These are phyloP conservation scores for Crucihimalaya himalaica DNA, from an alignment of 345 rosid genomes.

Conservation along the genomic window DNA sequence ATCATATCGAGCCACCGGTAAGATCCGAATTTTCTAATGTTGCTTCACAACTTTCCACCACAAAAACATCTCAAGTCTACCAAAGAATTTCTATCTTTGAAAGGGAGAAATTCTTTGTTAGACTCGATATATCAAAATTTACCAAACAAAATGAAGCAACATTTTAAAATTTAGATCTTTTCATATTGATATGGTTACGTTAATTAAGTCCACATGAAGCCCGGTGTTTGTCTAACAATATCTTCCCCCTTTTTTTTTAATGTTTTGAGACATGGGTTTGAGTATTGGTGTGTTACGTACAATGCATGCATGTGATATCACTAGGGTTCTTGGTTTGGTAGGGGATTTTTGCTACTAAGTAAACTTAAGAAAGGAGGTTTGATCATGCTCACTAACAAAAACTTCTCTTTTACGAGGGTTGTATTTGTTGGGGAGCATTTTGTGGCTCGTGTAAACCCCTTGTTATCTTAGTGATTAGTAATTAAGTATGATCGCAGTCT, in stretches of 20 bases:
- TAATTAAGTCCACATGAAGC: background rate
- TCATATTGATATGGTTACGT: background rate
- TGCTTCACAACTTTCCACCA: slow-evolving; percentile 25
- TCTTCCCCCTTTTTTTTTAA: background rate
- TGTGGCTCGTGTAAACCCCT: slow-evolving; percentile 33
- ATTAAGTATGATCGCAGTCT: slow-evolving; percentile 11
- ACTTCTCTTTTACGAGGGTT: slow-evolving; percentile 38
- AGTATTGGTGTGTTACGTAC: slow-evolving; percentile 31
- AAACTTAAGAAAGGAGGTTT: slow-evolving; percentile 18
- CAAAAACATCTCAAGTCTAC: slow-evolving; percentile 33
- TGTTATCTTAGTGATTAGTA: slow-evolving; percentile 28
- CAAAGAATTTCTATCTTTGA: slow-evolving; percentile 39
- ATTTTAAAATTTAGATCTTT: slow-evolving; percentile 37
- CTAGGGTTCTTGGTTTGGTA: slow-evolving; percentile 24
- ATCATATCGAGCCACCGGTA: slow-evolving; percentile 16
- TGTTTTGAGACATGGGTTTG: background rate
- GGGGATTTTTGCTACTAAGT: slow-evolving; percentile 5
- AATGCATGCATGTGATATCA: slow-evolving; percentile 8
- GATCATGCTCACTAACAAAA: slow-evolving; percentile 42
- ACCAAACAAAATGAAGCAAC: slow-evolving; percentile 29
- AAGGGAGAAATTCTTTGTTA: slow-evolving; percentile 45
- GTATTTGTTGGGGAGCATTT: slow-evolving; percentile 41
- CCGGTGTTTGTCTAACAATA: background rate
- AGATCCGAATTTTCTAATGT: slow-evolving; percentile 39
- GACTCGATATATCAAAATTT: slow-evolving; percentile 27